phyloP scores from a whole-genome alignment of 2,329 filamentous ascomycete genomes.

The Trichoderma sp. region DNA sequence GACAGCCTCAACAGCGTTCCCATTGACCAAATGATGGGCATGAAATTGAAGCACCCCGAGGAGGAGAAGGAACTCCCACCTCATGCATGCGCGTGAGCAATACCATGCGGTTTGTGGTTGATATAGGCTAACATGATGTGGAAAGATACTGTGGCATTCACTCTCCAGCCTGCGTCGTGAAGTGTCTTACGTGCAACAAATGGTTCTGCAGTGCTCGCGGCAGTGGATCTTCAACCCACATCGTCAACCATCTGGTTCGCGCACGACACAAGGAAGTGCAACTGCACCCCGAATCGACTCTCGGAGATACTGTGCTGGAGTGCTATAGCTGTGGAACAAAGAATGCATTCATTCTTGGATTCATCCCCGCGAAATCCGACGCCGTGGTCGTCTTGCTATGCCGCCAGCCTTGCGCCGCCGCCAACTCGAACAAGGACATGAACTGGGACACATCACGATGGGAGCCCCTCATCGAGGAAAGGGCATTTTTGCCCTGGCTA shows the following conservation, averaged over 20 bases:
- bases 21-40: slow-evolving; percentile 70
- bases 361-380: slow-evolving; percentile 98
- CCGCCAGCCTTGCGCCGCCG: slow-evolving; percentile 92
- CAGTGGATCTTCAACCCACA: slow-evolving; percentile 95
- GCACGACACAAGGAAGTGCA: slow-evolving; percentile 99
- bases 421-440: slow-evolving; percentile 97
- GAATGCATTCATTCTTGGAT: slow-evolving; percentile 95
- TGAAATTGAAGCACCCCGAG: slow-evolving; percentile 59
- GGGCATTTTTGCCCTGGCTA: slow-evolving; percentile 92
- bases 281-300: slow-evolving; percentile 86
- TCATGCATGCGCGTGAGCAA: slow-evolving; percentile 90
- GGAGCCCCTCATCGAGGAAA: slow-evolving; percentile 96
- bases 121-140: slow-evolving; percentile 30
- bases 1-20: slow-evolving; percentile 78
- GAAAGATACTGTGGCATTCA: slow-evolving; percentile 93
- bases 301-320: slow-evolving; percentile 94
- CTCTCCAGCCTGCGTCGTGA: slow-evolving; percentile 91
- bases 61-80: slow-evolving; percentile 89
- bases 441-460: slow-evolving; percentile 98
- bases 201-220: slow-evolving; percentile 99
- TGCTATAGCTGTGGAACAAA: slow-evolving; percentile 99
- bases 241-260: slow-evolving; percentile 96
- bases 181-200: slow-evolving; percentile 92
- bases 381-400: slow-evolving; percentile 96
- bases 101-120: slow-evolving; percentile 7